Conservation (phyloP, 148 eudicot species). For the Rhododendron griersonianum region DNA sequence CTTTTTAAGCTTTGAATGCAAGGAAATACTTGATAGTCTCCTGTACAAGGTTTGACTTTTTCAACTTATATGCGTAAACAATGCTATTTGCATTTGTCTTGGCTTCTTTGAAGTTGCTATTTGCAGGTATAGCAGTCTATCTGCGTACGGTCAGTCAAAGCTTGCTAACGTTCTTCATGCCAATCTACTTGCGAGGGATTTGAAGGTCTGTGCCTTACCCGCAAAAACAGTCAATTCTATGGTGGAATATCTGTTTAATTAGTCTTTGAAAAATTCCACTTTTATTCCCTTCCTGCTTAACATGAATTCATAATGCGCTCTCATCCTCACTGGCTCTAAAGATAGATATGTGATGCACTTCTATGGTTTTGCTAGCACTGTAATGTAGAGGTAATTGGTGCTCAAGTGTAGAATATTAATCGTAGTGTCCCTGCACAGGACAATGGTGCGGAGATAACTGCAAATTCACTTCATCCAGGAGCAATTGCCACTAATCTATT, state of each 20-base stretch:
- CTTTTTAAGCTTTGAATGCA: not conserved
- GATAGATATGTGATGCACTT: too few relatives aligned
- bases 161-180: constrained; percentile 83
- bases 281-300: not conserved
- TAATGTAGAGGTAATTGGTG: too few relatives aligned
- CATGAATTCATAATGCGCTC: not conserved
- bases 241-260: not conserved
- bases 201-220: constrained; percentile 42
- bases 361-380: too few relatives aligned
- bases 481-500: too few relatives aligned
- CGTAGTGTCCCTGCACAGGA: too few relatives aligned
- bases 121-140: constrained; percentile 53
- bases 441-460: too few relatives aligned
- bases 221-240: too few relatives aligned
- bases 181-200: constrained; percentile 59
- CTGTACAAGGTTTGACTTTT: not conserved
- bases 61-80: not conserved
- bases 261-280: too few relatives aligned
- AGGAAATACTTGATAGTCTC: not conserved
- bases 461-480: too few relatives aligned
- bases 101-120: not conserved
- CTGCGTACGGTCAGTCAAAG: constrained; percentile 90
- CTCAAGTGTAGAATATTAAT: too few relatives aligned
- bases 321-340: not conserved
- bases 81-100: not conserved